Conservation (phyloP, 2,329 filamentous ascomycete species). For the Aphanoascus verrucosus region DNA sequence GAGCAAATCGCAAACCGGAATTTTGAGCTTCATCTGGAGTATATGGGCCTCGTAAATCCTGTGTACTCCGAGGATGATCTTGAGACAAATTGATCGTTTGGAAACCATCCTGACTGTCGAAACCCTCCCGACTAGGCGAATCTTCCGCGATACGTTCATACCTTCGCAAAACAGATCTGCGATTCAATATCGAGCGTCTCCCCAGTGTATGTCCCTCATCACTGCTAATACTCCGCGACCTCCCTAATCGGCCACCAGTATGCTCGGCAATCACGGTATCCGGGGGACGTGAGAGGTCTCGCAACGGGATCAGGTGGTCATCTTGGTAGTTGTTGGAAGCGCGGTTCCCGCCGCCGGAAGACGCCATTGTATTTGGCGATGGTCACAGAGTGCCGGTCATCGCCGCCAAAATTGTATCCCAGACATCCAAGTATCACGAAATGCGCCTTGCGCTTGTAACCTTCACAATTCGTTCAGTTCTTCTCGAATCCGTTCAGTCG, state of each 20-base stretch:
- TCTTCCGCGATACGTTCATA: constrained; percentile 46
- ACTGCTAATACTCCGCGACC: constrained; percentile 29
- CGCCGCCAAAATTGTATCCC: constrained; percentile 19
- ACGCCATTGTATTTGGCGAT: constrained; percentile 33
- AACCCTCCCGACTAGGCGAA: constrained; percentile 36
- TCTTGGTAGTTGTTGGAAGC: constrained; percentile 20
- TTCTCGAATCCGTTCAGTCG: neutral
- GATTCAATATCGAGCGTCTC: constrained; percentile 32
- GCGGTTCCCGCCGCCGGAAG: constrained; percentile 24
- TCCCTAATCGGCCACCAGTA: constrained; percentile 21
- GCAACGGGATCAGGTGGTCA: constrained; percentile 58
- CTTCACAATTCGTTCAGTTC: neutral
- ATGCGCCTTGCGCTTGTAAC: neutral
- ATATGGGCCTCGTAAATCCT: neutral
- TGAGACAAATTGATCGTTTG: constrained; percentile 17
- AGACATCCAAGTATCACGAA: neutral
- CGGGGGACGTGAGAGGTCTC: constrained; percentile 44
- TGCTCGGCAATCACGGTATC: constrained; percentile 23
- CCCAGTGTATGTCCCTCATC: constrained; percentile 38
- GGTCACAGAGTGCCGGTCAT: constrained; percentile 33
- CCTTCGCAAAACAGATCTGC: constrained; percentile 30
- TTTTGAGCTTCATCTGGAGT: neutral
- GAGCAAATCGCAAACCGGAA: constrained; percentile 9
- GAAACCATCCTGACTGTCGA: constrained; percentile 10
- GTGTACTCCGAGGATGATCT: constrained; percentile 12